Conservation (phyloP, 1,284 basidiomycete species). For the Microbotryum intermedium region DNA sequence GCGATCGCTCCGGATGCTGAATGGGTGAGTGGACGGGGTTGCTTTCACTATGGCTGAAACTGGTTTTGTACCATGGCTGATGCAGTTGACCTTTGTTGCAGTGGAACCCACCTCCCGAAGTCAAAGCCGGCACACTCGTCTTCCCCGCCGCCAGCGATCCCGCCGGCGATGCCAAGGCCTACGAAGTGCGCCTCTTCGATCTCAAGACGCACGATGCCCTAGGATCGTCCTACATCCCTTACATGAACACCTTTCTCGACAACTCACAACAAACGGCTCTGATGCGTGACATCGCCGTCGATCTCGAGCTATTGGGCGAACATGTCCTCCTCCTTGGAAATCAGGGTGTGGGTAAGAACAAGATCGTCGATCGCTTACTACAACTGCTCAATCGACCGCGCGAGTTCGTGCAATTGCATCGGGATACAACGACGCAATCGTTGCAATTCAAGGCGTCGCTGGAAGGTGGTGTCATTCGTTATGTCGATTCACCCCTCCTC, state of each 20-base stretch:
- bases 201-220: conserved; percentile 33
- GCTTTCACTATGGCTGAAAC: too few species aligned
- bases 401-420: conserved; percentile 40
- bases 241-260: conserved; percentile 31
- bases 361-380: conserved; percentile 38
- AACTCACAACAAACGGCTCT: conserved; percentile 38
- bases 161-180: not conserved
- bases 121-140: conserved; percentile 17
- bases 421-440: conserved; percentile 19
- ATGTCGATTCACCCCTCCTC: conserved; percentile 38
- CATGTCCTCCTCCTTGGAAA: conserved; percentile 40
- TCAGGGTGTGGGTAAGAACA: conserved; percentile 42
- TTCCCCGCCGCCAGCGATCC: conserved; percentile 23
- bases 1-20: conserved; percentile 30
- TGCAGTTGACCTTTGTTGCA: conserved; percentile 27
- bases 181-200: conserved; percentile 34
- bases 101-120: conserved; percentile 21
- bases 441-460: conserved; percentile 19
- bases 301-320: conserved; percentile 37
- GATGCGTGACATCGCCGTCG: conserved; percentile 37
- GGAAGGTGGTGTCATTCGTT: conserved; percentile 37
- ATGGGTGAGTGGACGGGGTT: conserved; percentile 25
- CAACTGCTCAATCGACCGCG: conserved; percentile 38
- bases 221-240: conserved; percentile 37
- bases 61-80: accelerated